phyloP scores from a whole-genome alignment of 192 early-diverging fungal genomes.

The Mortierella antarctica region DNA sequence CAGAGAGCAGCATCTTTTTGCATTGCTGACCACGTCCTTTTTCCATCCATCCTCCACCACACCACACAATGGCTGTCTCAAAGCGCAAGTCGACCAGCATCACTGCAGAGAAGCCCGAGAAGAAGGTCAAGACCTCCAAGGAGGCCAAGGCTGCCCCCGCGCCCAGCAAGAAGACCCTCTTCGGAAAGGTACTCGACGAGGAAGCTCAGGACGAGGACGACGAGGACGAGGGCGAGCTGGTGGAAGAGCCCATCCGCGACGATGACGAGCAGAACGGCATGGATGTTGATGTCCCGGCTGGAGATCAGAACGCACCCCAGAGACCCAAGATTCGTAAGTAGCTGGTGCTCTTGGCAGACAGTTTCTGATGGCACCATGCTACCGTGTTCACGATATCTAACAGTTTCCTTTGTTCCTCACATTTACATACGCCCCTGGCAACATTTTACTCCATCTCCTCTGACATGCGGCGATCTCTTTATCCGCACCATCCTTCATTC shows the following conservation, averaged over 20 bases:
- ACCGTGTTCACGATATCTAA: background rate
- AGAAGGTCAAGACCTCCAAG: constrained; percentile 45
- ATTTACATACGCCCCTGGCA: background rate
- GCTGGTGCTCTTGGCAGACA: background rate
- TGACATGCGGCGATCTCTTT: too few species aligned
- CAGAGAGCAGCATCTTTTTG: background rate
- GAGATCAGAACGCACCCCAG: constrained; percentile 32
- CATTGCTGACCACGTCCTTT: background rate
- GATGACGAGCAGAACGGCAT: constrained; percentile 50
- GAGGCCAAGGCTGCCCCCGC: constrained; percentile 16
- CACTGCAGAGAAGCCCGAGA: constrained; percentile 42
- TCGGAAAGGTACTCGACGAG: constrained; percentile 39
- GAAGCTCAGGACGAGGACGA: constrained; percentile 21
- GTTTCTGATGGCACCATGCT: background rate
- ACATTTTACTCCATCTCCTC: background rate
- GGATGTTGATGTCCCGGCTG: constrained; percentile 29
- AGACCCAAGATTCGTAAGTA: constrained; percentile 41
- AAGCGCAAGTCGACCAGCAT: constrained; percentile 51
- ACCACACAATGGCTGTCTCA: constrained; percentile 33
- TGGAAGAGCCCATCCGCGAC: constrained; percentile 42
- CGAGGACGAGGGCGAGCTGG: constrained; percentile 43
- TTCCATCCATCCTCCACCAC: constrained; percentile 1
- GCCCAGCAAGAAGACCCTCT: constrained; percentile 42
- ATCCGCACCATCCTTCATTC: too few species aligned
- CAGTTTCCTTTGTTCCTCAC: constrained; percentile 1